Evolutionary conservation across 2,329 filamentous ascomycete species (phyloP).

Genomic region (Hysterium pulicare): DNA sequence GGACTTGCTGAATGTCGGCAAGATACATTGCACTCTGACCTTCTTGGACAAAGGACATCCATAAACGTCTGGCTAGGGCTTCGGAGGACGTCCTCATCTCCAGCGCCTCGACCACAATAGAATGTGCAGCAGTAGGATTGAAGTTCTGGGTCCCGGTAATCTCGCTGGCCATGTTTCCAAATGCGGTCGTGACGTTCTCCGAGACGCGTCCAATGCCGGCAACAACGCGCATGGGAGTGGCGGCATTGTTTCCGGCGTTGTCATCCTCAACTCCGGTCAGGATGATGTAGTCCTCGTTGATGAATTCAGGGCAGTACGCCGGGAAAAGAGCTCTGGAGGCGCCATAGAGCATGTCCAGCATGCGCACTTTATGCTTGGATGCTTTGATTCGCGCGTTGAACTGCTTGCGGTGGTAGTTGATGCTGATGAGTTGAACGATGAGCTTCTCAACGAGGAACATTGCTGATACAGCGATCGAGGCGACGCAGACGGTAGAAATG

Average conservation of each 20-base stretch:
- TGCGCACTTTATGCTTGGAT: slow-evolving; percentile 70
- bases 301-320: slow-evolving; percentile 76
- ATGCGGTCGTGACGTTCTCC: slow-evolving; percentile 78
- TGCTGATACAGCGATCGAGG: slow-evolving; percentile 60
- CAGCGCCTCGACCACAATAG: slow-evolving; percentile 24
- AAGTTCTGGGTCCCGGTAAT: slow-evolving; percentile 84
- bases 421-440: slow-evolving; percentile 67
- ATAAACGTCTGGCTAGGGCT: slow-evolving; percentile 31
- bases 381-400: slow-evolving; percentile 71
- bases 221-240: slow-evolving; percentile 55
- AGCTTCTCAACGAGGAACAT: slow-evolving; percentile 66
- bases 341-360: slow-evolving; percentile 75
- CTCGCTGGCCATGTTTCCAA: slow-evolving; percentile 81
- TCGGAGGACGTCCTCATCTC: slow-evolving; percentile 24
- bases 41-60: slow-evolving; percentile 29
- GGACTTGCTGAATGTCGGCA: slow-evolving; percentile 24
- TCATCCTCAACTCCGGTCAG: slow-evolving; percentile 57
- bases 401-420: slow-evolving; percentile 70
- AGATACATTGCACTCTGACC: slow-evolving; percentile 20
- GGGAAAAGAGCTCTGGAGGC: slow-evolving; percentile 77
- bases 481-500: slow-evolving; percentile 49
- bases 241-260: slow-evolving; percentile 67
- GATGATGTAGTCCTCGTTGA: slow-evolving; percentile 78
- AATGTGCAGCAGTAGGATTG: slow-evolving; percentile 39
- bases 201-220: slow-evolving; percentile 62